phyloP scores from a whole-genome alignment of 345 rosid species.

The Syzygium jambos region DNA sequence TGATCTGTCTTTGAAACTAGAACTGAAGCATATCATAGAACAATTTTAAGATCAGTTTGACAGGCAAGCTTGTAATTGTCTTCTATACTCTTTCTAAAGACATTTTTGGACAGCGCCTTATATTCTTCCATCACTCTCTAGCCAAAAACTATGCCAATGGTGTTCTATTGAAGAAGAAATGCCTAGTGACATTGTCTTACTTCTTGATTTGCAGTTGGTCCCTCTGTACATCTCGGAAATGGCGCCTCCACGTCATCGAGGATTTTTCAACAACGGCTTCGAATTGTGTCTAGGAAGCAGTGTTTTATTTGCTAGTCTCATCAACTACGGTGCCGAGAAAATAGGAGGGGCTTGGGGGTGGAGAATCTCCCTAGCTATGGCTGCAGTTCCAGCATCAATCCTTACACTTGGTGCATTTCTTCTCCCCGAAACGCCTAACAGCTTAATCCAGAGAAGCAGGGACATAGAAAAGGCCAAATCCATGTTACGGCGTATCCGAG shows the following conservation, averaged over 20 bases:
- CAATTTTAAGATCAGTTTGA: background rate
- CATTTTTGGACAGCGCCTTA: background rate
- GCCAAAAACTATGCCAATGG: background rate
- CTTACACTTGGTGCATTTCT: conserved; percentile 22
- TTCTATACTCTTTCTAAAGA: background rate
- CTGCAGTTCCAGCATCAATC: conserved; percentile 22
- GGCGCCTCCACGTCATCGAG: conserved; percentile 33
- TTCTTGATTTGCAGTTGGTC: conserved; percentile 16
- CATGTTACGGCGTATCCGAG: conserved; percentile 22
- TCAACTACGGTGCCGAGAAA: conserved; percentile 25
- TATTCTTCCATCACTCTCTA: background rate
- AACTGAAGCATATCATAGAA: background rate
- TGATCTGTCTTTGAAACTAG: background rate
- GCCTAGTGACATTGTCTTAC: background rate
- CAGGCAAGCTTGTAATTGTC: background rate
- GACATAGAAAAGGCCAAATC: conserved; percentile 8
- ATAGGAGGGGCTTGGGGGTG: conserved; percentile 34
- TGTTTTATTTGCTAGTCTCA: conserved; percentile 17
- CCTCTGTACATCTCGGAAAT: conserved; percentile 41
- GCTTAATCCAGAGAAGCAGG: conserved; percentile 20
- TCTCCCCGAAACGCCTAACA: conserved; percentile 40
- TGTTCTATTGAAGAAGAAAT: background rate
- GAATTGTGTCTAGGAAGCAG: conserved; percentile 22
- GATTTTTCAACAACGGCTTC: conserved; percentile 30
- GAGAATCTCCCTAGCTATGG: conserved; percentile 35